Evolutionary conservation across 768 basidiomycete genomes (phyloP), one percentile per base, ranked within the genome.

Genomic region (Tricholoma sp.): DNA sequence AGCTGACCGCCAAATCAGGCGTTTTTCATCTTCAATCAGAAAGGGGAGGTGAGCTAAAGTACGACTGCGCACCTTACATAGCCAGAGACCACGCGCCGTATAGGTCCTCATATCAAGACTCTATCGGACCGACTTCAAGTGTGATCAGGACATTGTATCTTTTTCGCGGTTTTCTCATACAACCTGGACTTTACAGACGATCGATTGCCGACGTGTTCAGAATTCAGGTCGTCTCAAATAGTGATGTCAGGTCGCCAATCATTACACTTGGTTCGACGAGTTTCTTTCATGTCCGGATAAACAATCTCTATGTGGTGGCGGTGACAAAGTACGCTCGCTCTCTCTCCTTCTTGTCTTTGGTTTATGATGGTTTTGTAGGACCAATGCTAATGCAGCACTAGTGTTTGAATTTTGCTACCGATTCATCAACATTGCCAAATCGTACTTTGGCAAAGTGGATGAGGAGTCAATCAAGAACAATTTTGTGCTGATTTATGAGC

Each of bases 391-490:
- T 63, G 97, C 96, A 3, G 97, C 97, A 0, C 84, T 99, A 36
- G 90, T 98, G 12, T 99, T 98, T 74, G 97, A 99, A 70, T 98
- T 93, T 71, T 87, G 92, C 70, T 99, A 98, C 75, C 87, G 93
- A 33, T 96, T 99, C 73, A 93, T 95, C 70, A 84, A 86, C 59
- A 97, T 98, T 63, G 89, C 88, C 59, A 90, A 92, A 70, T 86
- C 92, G 6, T 99, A 99, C 77, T 99, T 98, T 74, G 94, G 95
- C 45, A 98, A 98, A 74, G 83, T 99, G 20, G 97, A 99, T 66
- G 97, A 99, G 69, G 96, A 98, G 70, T 84, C 91, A 18, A 88
- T 99, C 61, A 99, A 98, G 85, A 98, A 96, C 72, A 99, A 99
- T 74, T 99, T 99, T 71, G 94, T 95, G 44, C 76, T 99, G 50